phyloP scores from a whole-genome alignment of 106 monocot species.

The Agapanthus africanus region DNA sequence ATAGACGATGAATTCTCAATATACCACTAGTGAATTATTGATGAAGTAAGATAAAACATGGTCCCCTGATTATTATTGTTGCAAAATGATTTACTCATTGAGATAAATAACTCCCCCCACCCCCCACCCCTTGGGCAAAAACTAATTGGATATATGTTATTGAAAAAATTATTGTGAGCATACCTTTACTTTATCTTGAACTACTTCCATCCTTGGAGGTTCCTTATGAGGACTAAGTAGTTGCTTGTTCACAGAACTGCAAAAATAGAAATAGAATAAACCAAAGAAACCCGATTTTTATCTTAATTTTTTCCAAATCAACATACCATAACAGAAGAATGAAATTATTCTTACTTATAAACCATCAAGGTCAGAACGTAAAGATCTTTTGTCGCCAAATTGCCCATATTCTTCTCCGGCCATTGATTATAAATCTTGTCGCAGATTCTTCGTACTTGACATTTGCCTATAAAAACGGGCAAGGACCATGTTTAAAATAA shows the following conservation, averaged over 20 bases:
- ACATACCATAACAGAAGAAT: not conserved
- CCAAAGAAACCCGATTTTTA: no score
- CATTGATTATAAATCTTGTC: conserved; percentile 23
- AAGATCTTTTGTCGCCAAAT: conserved; percentile 14
- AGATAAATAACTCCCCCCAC: no score
- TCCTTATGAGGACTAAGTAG: conserved; percentile 40
- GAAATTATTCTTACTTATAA: conserved; percentile 27
- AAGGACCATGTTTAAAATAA: not conserved
- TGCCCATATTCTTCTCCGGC: not conserved
- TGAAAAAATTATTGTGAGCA: not conserved
- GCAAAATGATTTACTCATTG: not conserved
- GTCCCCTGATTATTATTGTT: not conserved
- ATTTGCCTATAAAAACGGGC: conserved; percentile 23
- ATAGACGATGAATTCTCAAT: no score
- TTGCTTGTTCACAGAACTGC: conserved; percentile 43
- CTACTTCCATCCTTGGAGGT: conserved; percentile 15
- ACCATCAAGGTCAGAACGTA: conserved; percentile 36
- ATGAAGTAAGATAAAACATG: not conserved
- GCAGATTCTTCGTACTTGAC: conserved; percentile 26
- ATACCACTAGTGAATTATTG: not conserved
- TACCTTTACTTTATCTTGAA: conserved; percentile 19
- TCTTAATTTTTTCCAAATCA: not conserved
- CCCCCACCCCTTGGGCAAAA: no score
- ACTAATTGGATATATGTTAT: not conserved
- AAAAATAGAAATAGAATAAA: not conserved